Base-by-base conservation (phyloP, 169 alveolate species). In the Plasmodium sp. region DNA sequence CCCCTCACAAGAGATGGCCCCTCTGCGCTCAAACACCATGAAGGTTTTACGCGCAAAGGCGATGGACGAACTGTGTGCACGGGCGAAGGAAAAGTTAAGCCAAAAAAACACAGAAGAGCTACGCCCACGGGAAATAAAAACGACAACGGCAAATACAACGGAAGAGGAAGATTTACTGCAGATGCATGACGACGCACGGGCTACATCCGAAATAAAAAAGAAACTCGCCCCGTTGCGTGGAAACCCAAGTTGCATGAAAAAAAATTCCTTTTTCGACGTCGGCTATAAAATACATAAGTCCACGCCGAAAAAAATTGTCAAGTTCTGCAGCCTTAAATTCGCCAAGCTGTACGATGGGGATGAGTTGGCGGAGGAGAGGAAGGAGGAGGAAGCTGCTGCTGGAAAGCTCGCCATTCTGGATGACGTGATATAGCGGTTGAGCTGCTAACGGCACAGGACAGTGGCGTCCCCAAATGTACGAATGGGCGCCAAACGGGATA, bases 211-310 rank as follows among this genome's bases (percentile, higher is more conserved):
- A 41, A 45, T 14, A 39, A 81, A 81, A 81, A 81, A 5, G 16
- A 81, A 77, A 77, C 33, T 58, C 33, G 2, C 33, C 12, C 74
- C 74, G 12, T n/a, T 22, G 33, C 7, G 12, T 58, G 74, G 33
- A 9, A 10, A 58, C 33, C 33, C 74, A 58, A 36, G 56, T 36
- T 77, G 27, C 12, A 16, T 22, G 45, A 77, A 12, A 34, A 39
- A 77, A 77, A 77, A 77, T 22, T 22, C 31, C 41, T 81, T 81
- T 81, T 39, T 81, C 56, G 39, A 81, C 43, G 18, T 81, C 36
- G 88, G 88, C 22, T 81, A 81, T 39, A 81, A 39, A 27, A 81
- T 81, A 39, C 71, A 34, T 81, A 39, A 33, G 36, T 48, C 4
- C 31, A n/a, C 62, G 51, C 16, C 34, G 33, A 81, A 81, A 34